Conservation (phyloP, 2,329 filamentous ascomycete genomes). For the Aspergillus sp. region DNA sequence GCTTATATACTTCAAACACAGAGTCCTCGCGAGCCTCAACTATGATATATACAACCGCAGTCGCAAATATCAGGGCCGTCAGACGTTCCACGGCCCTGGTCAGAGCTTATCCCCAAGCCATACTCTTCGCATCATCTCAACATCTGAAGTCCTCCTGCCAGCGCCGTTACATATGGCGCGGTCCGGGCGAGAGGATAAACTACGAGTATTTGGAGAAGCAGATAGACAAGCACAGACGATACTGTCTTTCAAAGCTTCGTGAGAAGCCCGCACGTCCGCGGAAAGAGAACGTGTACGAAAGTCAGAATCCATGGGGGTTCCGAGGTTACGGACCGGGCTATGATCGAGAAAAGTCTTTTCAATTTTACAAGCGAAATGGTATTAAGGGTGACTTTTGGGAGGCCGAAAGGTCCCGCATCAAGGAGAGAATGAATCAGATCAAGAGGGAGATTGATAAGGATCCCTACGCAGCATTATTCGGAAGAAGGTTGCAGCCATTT, state of each 20-base stretch:
- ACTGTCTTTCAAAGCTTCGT: constrained; percentile 1
- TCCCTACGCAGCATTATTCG: constrained; percentile 46
- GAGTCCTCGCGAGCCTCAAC: not conserved
- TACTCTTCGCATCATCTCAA: not conserved
- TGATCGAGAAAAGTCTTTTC: not conserved
- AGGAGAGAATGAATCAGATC: constrained; percentile 40
- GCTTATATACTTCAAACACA: not conserved
- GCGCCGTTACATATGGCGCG: constrained; percentile 14
- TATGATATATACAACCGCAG: not conserved
- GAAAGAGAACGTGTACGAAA: constrained; percentile 6
- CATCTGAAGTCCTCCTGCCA: constrained; percentile 4
- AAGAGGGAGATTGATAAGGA: constrained; percentile 38
- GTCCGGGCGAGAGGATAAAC: constrained; percentile 4
- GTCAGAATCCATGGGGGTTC: constrained; percentile 19
- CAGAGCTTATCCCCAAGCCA: not conserved
- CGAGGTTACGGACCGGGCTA: constrained; percentile 16
- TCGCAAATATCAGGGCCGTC: not conserved
- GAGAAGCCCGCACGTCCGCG: not conserved
- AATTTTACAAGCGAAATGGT: not conserved
- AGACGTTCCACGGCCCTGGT: not conserved
- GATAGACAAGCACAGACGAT: constrained; percentile 8
- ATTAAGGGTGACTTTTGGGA: constrained; percentile 23
- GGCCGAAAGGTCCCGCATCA: constrained; percentile 23
- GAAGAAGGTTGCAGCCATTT: constrained; percentile 34
- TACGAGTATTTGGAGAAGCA: constrained; percentile 1